A percentile compares a stretch with the other conserved stretches of the same genome.
Conservation (phyloP, 148 eudicot species). For the Rhododendron henanense region DNA sequence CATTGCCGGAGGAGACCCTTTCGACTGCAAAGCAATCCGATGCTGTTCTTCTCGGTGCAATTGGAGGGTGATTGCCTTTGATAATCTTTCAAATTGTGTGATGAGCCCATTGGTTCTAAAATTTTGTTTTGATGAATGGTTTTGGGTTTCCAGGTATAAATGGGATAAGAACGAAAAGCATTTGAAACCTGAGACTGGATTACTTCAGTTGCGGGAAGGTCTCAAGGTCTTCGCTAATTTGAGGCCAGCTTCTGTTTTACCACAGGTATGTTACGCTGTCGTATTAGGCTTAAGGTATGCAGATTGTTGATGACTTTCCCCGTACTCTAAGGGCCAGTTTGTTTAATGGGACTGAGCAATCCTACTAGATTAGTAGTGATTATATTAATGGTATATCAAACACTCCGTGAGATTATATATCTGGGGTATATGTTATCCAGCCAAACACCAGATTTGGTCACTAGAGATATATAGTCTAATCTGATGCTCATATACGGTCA, state of each 20-base stretch:
- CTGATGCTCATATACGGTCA: not conserved
- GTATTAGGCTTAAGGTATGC: not conserved
- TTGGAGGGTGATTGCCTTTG: slow-evolving; percentile 64
- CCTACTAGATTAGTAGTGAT: not conserved
- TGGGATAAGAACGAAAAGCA: slow-evolving; percentile 87
- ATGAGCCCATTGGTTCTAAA: not conserved
- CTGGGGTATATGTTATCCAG: not conserved
- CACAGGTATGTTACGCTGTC: slow-evolving; percentile 50
- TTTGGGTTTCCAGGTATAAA: slow-evolving; percentile 52
- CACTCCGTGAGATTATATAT: not conserved
- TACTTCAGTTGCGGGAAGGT: slow-evolving; percentile 93
- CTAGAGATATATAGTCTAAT: not conserved
- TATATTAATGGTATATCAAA: too few species aligned
- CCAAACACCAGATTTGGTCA: not conserved
- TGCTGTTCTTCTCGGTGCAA: slow-evolving; percentile 96
- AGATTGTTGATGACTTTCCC: not conserved
- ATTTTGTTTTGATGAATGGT: not conserved
- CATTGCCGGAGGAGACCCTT: slow-evolving; percentile 93
- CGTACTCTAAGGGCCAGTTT: not conserved
- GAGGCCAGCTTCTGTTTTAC: slow-evolving; percentile 90
- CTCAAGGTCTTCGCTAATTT: slow-evolving; percentile 94
- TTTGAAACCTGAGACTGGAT: slow-evolving; percentile 91
- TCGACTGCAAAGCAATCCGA: slow-evolving; percentile 68
- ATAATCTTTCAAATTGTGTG: not conserved
- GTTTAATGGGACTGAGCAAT: not conserved